Conservation (phyloP, 768 basidiomycete species). For the Pulveroboletus sp. region DNA sequence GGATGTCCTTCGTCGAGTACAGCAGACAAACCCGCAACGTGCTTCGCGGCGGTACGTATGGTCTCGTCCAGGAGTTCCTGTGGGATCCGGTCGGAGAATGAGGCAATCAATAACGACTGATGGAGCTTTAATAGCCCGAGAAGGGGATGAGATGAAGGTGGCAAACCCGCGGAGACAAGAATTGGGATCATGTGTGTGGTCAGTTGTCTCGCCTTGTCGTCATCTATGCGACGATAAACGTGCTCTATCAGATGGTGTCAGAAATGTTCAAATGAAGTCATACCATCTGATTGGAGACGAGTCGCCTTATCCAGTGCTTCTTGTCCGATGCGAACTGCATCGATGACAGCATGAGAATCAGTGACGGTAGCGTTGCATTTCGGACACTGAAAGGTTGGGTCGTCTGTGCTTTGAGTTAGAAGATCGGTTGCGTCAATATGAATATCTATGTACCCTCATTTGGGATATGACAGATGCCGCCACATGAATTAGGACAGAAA, state of each 20-base stretch:
- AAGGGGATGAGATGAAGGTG: constrained; percentile 71
- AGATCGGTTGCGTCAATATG: background rate
- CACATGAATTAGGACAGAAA: constrained; percentile 65
- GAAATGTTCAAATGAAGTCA: constrained; percentile 2
- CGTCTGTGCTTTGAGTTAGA: constrained; percentile 36
- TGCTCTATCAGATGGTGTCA: background rate
- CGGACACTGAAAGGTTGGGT: constrained; percentile 43
- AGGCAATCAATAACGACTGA: constrained; percentile 57
- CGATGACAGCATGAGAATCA: constrained; percentile 50
- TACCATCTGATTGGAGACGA: constrained; percentile 55
- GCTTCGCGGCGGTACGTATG: constrained; percentile 52
- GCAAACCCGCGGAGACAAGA: constrained; percentile 52
- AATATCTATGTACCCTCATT: constrained; percentile 45
- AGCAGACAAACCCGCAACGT: constrained; percentile 46
- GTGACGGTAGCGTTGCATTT: constrained; percentile 49
- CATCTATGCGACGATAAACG: constrained; percentile 39
- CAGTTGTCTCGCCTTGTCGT: constrained; percentile 50
- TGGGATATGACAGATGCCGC: constrained; percentile 57
- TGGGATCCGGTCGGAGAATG: constrained; percentile 37
- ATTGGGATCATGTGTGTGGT: constrained; percentile 64
- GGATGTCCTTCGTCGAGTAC: constrained; percentile 69
- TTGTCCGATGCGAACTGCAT: constrained; percentile 63
- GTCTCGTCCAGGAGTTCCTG: constrained; percentile 59
- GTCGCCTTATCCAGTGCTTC: constrained; percentile 74
- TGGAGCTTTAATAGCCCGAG: constrained; percentile 70